Evolutionary conservation across 2,329 filamentous ascomycete genomes (phyloP), one percentile per base, ranked within the genome.

Genomic region (Claviceps lovelessii): DNA sequence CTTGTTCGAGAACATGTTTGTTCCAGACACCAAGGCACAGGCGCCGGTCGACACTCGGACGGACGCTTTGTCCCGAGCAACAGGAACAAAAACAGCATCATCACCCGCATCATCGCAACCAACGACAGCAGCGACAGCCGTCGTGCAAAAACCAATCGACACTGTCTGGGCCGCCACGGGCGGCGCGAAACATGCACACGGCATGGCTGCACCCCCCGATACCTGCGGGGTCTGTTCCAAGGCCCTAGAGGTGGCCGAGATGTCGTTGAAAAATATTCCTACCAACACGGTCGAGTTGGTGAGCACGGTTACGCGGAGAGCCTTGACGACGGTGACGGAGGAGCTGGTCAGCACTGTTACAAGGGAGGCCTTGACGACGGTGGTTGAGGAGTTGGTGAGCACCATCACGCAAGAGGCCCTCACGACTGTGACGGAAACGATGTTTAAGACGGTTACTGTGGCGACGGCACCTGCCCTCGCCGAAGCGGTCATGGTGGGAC

Each of bases 341-440:
- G 39, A 52, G 50, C 11, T 52, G 10, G 50, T 52, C 19, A 52
- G 50, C 11, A 52, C 50, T 19, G 51, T 59, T 23, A 59, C 54
- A 10, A 65, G 71, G 57, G 19, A 51, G 33, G 48, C 50, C 7
- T n/a, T 29, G 19, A 28, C 17, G 13, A 73, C 69, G 6, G 62
- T 62, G 37, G 64, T 63, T 7, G 65, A 71, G n/a, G 39, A 52
- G 50, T 15, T 52, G 17, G 39, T 52, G 17, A 52, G 50, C 11
- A 52, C 50, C 31, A 52, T 59, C 19, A 59, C 54, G 13, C 66
- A 71, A 57, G 44, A 54, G 41, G 48, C 50, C 7, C 15, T 35
- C 9, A 28, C 6, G 17, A 73, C 69, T 8, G 62, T 62, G 42
- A 64, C 63, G 10, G 65, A 71, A 56, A 70, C 64, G 1, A 58